These are phyloP conservation scores for Emericellopsis cladophorae DNA, from an alignment of 2,329 filamentous ascomycete genomes.

Conservation along the genomic window DNA sequence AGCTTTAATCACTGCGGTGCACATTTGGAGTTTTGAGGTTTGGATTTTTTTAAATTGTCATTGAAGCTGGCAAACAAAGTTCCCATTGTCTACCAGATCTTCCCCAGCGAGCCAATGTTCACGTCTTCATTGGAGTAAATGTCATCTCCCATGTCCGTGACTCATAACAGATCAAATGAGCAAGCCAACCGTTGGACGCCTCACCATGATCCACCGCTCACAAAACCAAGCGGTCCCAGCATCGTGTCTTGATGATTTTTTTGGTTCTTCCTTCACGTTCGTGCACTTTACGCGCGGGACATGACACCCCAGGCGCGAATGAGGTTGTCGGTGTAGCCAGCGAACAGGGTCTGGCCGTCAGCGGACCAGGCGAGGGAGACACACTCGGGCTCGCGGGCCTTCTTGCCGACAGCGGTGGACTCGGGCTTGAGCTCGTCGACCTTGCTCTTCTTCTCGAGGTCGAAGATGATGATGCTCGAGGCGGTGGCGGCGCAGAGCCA, in stretches of 20 bases:
- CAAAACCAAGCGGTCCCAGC: slow-evolving; percentile 3
- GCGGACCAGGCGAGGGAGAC: slow-evolving; percentile 94
- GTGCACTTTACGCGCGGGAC: slow-evolving; percentile 64
- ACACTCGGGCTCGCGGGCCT: slow-evolving; percentile 98
- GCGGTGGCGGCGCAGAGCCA: slow-evolving; percentile 98
- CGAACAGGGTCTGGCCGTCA: slow-evolving; percentile 98
- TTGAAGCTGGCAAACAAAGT: slow-evolving; percentile 11
- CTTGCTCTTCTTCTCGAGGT: slow-evolving; percentile 99
- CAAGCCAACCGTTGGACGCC: slow-evolving; percentile 33
- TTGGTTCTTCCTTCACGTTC: slow-evolving; percentile 2
- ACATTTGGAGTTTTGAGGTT: too few relatives aligned
- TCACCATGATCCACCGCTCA: slow-evolving; percentile 28
- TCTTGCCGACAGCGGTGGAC: slow-evolving; percentile 92
- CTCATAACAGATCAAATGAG: slow-evolving; percentile 31
- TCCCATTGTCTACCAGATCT: slow-evolving; percentile 24
- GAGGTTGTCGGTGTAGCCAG: slow-evolving; percentile 99
- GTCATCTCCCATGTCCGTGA: slow-evolving; percentile 20
- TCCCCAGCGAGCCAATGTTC: slow-evolving; percentile 19
- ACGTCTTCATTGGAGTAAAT: slow-evolving; percentile 20
- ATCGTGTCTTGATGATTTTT: background rate
- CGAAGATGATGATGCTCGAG: slow-evolving; percentile 99
- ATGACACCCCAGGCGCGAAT: slow-evolving; percentile 97
- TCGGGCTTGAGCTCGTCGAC: slow-evolving; percentile 99
- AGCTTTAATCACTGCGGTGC: too few relatives aligned
- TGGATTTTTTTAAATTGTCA: slow-evolving; percentile 7